Evolutionary conservation across 176 grass and related monocot species (phyloP).

Genomic region (Bolboschoenus planiculmis): DNA sequence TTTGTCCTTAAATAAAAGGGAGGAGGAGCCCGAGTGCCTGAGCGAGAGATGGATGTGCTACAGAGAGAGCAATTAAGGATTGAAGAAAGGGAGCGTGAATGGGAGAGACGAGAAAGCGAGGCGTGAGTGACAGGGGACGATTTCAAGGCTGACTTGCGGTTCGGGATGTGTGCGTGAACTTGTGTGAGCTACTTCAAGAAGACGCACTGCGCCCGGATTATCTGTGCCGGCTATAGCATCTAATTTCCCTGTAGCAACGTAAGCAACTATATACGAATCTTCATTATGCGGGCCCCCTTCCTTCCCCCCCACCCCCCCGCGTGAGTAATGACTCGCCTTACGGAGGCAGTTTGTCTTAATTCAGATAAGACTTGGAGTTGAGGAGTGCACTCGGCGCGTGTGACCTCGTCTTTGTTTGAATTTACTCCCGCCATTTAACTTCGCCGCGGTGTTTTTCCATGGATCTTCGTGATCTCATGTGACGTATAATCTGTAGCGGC

Average conservation of each 20-base stretch:
- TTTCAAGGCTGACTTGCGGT: conserved; percentile 4
- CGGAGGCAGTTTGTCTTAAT: too few species aligned
- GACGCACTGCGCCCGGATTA: not conserved
- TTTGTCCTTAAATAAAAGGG: not conserved
- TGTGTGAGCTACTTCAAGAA: conserved; percentile 19
- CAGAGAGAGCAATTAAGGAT: not conserved
- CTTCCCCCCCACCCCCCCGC: too few species aligned
- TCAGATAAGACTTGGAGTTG: not conserved
- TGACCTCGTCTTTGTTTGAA: not conserved
- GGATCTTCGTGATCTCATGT: not conserved
- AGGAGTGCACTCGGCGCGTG: not conserved
- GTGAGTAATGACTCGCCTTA: not conserved
- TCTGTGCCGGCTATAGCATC: not conserved
- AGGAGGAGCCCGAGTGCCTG: not conserved
- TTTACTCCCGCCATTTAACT: conserved; percentile 26
- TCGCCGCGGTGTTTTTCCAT: not conserved
- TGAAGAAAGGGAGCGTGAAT: conserved; percentile 5
- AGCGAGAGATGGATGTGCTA: not conserved
- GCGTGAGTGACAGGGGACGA: not conserved
- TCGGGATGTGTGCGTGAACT: conserved; percentile 17
- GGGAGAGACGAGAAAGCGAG: conserved; percentile 1
- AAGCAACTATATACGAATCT: too few species aligned
- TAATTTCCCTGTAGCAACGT: not conserved
- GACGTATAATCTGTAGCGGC: not conserved
- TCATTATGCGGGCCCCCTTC: too few species aligned